Evolutionary conservation across 1,284 basidiomycete species (phyloP).

Genomic region (Cerioporus squamosus): DNA sequence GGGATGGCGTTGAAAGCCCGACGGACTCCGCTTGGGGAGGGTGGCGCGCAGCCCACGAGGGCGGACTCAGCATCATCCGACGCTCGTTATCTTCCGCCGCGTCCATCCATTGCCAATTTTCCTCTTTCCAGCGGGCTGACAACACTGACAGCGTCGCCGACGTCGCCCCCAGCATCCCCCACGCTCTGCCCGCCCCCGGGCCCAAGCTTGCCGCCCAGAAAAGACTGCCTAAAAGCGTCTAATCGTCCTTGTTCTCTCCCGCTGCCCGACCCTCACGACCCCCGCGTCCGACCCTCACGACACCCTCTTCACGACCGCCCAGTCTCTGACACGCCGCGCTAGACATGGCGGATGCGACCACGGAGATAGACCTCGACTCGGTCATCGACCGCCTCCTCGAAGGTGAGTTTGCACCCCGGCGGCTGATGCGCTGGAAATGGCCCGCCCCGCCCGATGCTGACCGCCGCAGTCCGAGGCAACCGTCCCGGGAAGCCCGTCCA

Average conservation of each 20-base stretch:
- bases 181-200: constrained; percentile 6
- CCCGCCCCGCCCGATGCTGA: constrained; percentile 18
- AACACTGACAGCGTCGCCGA: constrained; percentile 21
- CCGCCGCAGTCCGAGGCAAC: constrained; percentile 81
- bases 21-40: constrained; percentile 23
- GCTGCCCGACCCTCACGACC: constrained; percentile 31
- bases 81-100: constrained; percentile 38
- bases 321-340: constrained; percentile 21
- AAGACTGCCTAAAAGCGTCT: constrained; percentile 24
- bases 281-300: constrained; percentile 27
- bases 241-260: constrained; percentile 27
- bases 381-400: constrained; percentile 96
- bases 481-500: constrained; percentile 94
- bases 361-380: constrained; percentile 96
- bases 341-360: constrained; percentile 65
- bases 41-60: constrained; percentile 29
- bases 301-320: constrained; percentile 28
- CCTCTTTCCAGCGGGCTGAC: constrained; percentile 37
- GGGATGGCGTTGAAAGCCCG: constrained; percentile 25
- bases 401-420: constrained; percentile 63
- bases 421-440: constrained; percentile 22
- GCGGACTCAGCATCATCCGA: constrained; percentile 29
- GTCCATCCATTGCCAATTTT: constrained; percentile 37
- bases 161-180: constrained; percentile 12
- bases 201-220: constrained; percentile 18